Evolutionary conservation across 805 yeast genomes (phyloP).

Genomic region (Saccharomycopsis amapae): DNA sequence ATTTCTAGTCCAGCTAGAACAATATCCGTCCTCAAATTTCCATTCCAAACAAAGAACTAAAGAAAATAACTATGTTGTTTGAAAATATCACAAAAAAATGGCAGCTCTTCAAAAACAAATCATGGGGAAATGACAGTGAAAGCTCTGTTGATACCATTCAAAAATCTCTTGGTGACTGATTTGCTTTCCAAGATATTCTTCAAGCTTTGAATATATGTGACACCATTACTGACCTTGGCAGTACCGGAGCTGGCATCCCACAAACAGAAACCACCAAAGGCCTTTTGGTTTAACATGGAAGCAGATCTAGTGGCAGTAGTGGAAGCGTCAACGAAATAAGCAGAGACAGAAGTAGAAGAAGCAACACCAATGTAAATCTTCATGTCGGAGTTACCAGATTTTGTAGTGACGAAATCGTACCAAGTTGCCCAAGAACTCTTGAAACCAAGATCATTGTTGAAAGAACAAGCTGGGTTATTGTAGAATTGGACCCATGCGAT

Average conservation of each 20-base stretch:
- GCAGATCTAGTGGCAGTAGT: conserved; percentile 8
- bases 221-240: conserved; percentile 10
- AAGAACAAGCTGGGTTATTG: conserved; percentile 36
- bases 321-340: conserved; percentile 41
- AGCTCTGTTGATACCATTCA: conserved; percentile 5
- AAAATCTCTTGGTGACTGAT: conserved; percentile 13
- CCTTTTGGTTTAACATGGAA: not conserved
- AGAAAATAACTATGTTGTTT: too few relatives aligned
- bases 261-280: conserved; percentile 19
- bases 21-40: too few relatives aligned
- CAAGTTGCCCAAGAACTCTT: conserved; percentile 39
- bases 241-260: conserved; percentile 20
- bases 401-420: conserved; percentile 38
- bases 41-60: too few relatives aligned
- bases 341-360: conserved; percentile 43
- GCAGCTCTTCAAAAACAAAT: too few relatives aligned
- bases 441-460: conserved; percentile 31
- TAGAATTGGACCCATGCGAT: conserved; percentile 60
- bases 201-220: conserved; percentile 17
- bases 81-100: too few relatives aligned
- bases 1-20: too few relatives aligned
- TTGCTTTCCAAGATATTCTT: conserved; percentile 13
- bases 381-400: conserved; percentile 38
- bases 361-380: conserved; percentile 60
- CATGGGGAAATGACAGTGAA: conserved; percentile 6